Percentiles rank a stretch among this genome's conserved stretches.
phyloP scores from a whole-genome alignment of 768 basidiomycete species.

The Tylopilus sp. region DNA sequence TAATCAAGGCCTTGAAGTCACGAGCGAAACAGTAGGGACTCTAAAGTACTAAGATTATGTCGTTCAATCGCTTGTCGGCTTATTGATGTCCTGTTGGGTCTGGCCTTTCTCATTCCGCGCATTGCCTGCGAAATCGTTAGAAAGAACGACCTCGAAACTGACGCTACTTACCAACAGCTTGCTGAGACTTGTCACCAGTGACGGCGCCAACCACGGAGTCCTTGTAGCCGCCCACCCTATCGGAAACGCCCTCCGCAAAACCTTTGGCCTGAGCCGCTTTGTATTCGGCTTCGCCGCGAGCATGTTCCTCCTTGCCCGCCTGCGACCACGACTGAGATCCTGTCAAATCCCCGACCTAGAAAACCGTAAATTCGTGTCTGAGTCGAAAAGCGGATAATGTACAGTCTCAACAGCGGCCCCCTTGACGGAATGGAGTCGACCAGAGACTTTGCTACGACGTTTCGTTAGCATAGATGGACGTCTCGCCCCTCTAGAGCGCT shows the following conservation, averaged over 20 bases:
- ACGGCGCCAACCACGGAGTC: constrained; percentile 54
- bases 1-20: too few species aligned
- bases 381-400: background rate
- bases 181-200: constrained; percentile 52
- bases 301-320: constrained; percentile 50
- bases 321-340: constrained; percentile 42
- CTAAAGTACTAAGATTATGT: background rate
- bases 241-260: constrained; percentile 46
- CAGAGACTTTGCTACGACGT: constrained; percentile 31
- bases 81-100: constrained; percentile 52
- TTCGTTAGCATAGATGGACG: background rate
- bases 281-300: constrained; percentile 44
- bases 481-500: background rate
- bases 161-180: constrained; percentile 40
- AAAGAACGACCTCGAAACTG: fast-evolving
- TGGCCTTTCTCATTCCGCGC: constrained; percentile 51
- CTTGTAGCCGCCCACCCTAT: constrained; percentile 47
- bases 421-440: constrained; percentile 37
- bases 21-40: too few species aligned
- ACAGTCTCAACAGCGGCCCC: constrained; percentile 36
- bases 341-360: constrained; percentile 40
- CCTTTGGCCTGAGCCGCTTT: constrained; percentile 47
- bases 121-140: constrained; percentile 40
- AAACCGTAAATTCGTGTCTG: background rate
- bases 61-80: constrained; percentile 17